Evolutionary conservation across 2,329 filamentous ascomycete genomes (phyloP).

Genomic region (Penicillium rolfsii): DNA sequence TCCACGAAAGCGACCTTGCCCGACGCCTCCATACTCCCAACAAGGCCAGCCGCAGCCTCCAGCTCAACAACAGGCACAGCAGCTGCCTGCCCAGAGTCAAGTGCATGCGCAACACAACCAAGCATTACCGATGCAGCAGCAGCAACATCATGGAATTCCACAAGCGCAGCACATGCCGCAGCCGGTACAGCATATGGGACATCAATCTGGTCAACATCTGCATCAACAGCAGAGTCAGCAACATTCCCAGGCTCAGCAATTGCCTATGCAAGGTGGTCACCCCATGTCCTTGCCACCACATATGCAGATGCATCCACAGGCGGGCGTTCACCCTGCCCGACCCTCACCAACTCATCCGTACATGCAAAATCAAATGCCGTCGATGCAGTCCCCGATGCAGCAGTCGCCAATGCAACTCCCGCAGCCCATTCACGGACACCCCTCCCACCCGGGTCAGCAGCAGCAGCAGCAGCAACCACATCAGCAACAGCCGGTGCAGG

Average conservation of each 20-base stretch:
- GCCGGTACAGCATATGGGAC: slow-evolving; percentile 13
- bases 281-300: slow-evolving; percentile 29
- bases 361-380: slow-evolving; percentile 27
- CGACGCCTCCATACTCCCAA: slow-evolving; percentile 28
- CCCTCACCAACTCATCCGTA: slow-evolving; percentile 24
- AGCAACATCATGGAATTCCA: slow-evolving; percentile 13
- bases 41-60: slow-evolving; percentile 11
- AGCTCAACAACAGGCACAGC: slow-evolving; percentile 13
- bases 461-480: slow-evolving; percentile 20
- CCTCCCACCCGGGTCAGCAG: slow-evolving; percentile 20
- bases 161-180: slow-evolving; percentile 22
- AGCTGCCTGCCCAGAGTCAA: slow-evolving; percentile 17
- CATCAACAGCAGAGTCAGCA: slow-evolving; percentile 19
- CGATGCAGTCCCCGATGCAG: slow-evolving; percentile 29
- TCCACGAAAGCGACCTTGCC: slow-evolving; percentile 22
- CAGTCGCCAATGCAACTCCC: slow-evolving; percentile 23
- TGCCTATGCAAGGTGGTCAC: slow-evolving; percentile 21
- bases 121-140: slow-evolving; percentile 8
- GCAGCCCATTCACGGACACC: slow-evolving; percentile 20
- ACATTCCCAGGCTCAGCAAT: slow-evolving; percentile 13
- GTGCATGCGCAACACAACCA: slow-evolving; percentile 18
- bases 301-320: slow-evolving; percentile 31
- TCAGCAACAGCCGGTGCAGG: slow-evolving; percentile 8
- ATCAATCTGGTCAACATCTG: slow-evolving; percentile 21
- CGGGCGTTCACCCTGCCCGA: slow-evolving; percentile 22